Evolutionary conservation across 352 stramenopile species (phyloP).

Genomic region (Elongisporangium prolatum): DNA sequence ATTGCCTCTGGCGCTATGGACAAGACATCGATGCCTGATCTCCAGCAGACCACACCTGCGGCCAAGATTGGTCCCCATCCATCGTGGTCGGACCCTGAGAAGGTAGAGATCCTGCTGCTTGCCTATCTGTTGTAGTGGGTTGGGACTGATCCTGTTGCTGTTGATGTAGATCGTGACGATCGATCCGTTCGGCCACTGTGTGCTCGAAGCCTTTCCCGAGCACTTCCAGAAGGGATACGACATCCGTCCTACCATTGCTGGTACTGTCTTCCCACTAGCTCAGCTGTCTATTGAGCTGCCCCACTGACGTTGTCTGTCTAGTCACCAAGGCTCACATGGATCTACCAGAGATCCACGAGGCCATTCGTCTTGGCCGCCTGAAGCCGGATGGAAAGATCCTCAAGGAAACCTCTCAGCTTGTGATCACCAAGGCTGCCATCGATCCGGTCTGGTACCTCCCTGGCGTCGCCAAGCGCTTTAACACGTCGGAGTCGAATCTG

Average conservation of each 20-base stretch:
- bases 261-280: constrained; percentile 4
- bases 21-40: constrained; percentile 59
- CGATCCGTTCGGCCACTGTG: constrained; percentile 74
- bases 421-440: constrained; percentile 97
- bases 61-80: constrained; percentile 96
- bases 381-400: constrained; percentile 96
- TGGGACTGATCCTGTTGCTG: neutral
- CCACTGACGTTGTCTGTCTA: constrained; percentile 5
- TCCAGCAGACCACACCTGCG: constrained; percentile 93
- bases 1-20: constrained; percentile 68
- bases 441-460: constrained; percentile 99
- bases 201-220: constrained; percentile 86
- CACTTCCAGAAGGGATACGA: constrained; percentile 98
- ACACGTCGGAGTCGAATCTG: constrained; percentile 93
- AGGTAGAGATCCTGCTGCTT: constrained; percentile 26
- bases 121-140: neutral
- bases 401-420: constrained; percentile 85
- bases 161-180: constrained; percentile 58
- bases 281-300: neutral
- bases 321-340: constrained; percentile 97
- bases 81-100: constrained; percentile 95
- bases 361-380: constrained; percentile 89
- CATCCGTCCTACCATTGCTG: constrained; percentile 97
- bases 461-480: constrained; percentile 97
- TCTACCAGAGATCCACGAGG: constrained; percentile 97